Conservation (phyloP, 2,329 filamentous ascomycete genomes). For the Fusarium oxysporum region DNA sequence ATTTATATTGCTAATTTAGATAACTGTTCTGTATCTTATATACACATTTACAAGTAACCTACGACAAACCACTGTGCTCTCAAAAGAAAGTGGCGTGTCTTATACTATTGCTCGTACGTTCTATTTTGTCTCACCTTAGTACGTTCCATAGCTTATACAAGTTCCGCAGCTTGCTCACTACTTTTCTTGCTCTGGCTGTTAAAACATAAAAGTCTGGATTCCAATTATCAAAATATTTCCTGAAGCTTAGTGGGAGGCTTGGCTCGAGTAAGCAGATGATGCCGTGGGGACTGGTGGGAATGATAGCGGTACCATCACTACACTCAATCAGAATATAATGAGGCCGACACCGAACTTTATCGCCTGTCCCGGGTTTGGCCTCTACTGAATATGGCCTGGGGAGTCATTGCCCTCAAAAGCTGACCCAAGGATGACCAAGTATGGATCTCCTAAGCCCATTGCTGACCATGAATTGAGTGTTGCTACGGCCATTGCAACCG, state of each 20-base stretch:
- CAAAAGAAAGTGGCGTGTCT: slow-evolving; percentile 62
- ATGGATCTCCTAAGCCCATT: slow-evolving; percentile 58
- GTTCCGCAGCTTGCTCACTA: slow-evolving; percentile 57
- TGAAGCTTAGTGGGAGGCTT: slow-evolving; percentile 64
- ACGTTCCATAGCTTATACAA: not conserved
- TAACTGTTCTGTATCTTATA: slow-evolving; percentile 50
- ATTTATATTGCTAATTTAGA: slow-evolving; percentile 47
- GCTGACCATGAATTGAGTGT: slow-evolving; percentile 73
- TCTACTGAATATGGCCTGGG: slow-evolving; percentile 71
- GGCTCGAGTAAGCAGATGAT: slow-evolving; percentile 65
- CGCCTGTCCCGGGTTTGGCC: slow-evolving; percentile 77
- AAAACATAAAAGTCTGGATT: slow-evolving; percentile 63
- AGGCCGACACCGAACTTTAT: slow-evolving; percentile 67
- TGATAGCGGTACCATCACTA: slow-evolving; percentile 59
- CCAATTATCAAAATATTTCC: slow-evolving; percentile 68
- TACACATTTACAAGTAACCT: slow-evolving; percentile 52
- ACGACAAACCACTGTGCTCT: slow-evolving; percentile 59
- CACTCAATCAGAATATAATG: slow-evolving; percentile 75
- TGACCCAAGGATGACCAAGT: slow-evolving; percentile 61
- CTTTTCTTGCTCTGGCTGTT: slow-evolving; percentile 68
- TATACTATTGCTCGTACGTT: slow-evolving; percentile 65
- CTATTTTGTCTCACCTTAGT: not conserved
- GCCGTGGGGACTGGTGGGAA: slow-evolving; percentile 40
- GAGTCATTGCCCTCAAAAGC: slow-evolving; percentile 60
- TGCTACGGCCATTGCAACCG: slow-evolving; percentile 68